Evolutionary conservation across 2,329 filamentous ascomycete species (phyloP).

Genomic region (Colletotrichum caudatum): DNA sequence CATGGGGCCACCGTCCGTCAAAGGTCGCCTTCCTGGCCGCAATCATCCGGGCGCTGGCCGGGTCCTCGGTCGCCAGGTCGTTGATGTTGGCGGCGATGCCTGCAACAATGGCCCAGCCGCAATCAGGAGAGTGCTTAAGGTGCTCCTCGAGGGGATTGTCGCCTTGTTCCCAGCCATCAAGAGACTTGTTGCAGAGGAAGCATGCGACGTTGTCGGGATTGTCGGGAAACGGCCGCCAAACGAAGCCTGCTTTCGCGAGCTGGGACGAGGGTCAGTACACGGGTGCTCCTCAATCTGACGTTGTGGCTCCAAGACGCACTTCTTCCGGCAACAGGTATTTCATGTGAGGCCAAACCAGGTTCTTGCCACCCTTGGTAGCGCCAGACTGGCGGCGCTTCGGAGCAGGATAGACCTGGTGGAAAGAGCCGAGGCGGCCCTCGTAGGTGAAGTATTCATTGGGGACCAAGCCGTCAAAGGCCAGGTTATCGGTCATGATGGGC

Average conservation of each 20-base stretch:
- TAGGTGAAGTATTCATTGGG: conserved; percentile 69
- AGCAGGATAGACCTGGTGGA: conserved; percentile 72
- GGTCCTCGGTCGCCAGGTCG: conserved; percentile 78
- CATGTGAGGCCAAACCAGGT: conserved; percentile 80
- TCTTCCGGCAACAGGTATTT: conserved; percentile 72
- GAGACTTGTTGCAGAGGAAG: conserved; percentile 84
- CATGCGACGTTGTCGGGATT: conserved; percentile 91
- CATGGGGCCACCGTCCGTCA: conserved; percentile 87
- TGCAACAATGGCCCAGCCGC: conserved; percentile 86
- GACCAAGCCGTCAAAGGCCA: conserved; percentile 42
- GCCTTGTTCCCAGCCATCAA: conserved; percentile 92
- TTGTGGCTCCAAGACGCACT: conserved; percentile 52
- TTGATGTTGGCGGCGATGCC: conserved; percentile 71
- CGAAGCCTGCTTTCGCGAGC: conserved; percentile 93
- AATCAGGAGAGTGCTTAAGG: conserved; percentile 82
- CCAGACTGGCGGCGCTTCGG: conserved; percentile 78
- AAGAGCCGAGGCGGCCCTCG: conserved; percentile 84
- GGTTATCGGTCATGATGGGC: conserved; percentile 23
- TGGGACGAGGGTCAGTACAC: conserved; percentile 52
- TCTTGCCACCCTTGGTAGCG: conserved; percentile 68
- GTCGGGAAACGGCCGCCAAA: conserved; percentile 80
- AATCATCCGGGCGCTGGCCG: conserved; percentile 76
- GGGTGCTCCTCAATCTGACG: conserved; percentile 20
- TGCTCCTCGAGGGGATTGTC: conserved; percentile 90
- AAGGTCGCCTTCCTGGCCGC: conserved; percentile 88